Evolutionary conservation across 1,139 yeast genomes (phyloP).

Genomic region (Scheffersomyces insectosa): DNA sequence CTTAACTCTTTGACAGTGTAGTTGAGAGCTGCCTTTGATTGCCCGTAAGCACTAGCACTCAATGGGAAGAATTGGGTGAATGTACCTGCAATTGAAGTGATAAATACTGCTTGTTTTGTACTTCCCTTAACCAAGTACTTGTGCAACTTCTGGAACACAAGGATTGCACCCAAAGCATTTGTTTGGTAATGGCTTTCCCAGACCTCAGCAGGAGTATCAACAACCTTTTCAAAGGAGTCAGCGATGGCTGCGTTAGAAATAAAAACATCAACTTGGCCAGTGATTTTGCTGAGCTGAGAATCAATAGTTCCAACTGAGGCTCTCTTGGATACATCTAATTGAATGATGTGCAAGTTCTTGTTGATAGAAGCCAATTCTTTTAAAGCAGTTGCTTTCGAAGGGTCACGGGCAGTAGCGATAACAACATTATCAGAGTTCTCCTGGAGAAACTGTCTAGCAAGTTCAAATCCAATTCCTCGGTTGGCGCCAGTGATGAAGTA

Average conservation of each 20-base stretch:
- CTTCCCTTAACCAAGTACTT: constrained; percentile 3
- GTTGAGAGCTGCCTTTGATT: constrained; percentile 32
- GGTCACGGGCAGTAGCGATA: constrained; percentile 17
- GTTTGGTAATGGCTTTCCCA: constrained; percentile 1
- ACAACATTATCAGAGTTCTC: constrained; percentile 18
- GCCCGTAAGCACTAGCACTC: constrained; percentile 28
- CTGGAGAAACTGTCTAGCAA: constrained; percentile 16
- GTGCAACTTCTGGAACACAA: constrained; percentile 3
- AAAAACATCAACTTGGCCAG: constrained; percentile 3
- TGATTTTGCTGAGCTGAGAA: neutral
- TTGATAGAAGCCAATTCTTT: constrained; percentile 8
- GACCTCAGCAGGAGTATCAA: neutral
- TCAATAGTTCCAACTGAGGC: constrained; percentile 22
- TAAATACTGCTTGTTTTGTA: constrained; percentile 3
- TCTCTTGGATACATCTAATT: constrained; percentile 5
- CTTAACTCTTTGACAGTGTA: constrained; percentile 18
- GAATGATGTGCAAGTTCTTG: constrained; percentile 4
- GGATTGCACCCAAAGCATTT: constrained; percentile 4
- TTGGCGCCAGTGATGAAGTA: constrained; percentile 27
- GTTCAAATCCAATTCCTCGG: constrained; percentile 31
- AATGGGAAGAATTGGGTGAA: constrained; percentile 1
- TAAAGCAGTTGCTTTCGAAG: constrained; percentile 11
- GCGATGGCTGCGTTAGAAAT: constrained; percentile 4
- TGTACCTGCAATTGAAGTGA: constrained; percentile 6
- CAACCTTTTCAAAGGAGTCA: neutral